Conservation (phyloP, 2,329 filamentous ascomycete species). For the Fusarium musae region DNA sequence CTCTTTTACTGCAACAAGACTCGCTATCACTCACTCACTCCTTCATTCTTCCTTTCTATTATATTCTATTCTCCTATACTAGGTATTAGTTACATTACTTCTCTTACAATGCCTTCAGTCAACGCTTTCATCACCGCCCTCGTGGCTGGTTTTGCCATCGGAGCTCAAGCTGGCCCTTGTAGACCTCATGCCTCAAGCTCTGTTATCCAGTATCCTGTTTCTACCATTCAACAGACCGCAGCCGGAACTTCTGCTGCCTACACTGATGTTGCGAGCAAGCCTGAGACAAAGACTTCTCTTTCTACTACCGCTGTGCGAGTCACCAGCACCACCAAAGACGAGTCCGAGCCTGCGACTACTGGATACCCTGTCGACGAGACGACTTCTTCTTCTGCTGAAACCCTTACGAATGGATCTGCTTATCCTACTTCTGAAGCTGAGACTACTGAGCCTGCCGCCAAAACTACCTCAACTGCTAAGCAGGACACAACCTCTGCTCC, state of each 20-base stretch:
- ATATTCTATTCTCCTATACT: neutral
- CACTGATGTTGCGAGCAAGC: neutral
- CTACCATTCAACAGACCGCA: neutral
- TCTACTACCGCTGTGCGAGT: conserved; percentile 9
- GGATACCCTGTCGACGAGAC: neutral
- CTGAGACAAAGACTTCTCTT: neutral
- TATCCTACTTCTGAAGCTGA: neutral
- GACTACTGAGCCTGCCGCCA: neutral
- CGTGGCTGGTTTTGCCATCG: conserved; percentile 25
- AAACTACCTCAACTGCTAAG: neutral
- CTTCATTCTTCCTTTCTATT: conserved; percentile 3
- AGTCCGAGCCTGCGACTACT: conserved; percentile 2
- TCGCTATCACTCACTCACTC: neutral
- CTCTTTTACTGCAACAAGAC: conserved; percentile 19
- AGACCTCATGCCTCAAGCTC: conserved; percentile 23
- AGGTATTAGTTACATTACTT: neutral
- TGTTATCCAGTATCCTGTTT: neutral
- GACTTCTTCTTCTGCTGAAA: neutral
- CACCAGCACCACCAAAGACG: neutral
- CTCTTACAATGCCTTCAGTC: conserved; percentile 23
- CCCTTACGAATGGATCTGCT: neutral
- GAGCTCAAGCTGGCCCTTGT: conserved; percentile 30
- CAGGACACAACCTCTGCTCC: neutral
- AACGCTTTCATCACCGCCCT: conserved; percentile 24
- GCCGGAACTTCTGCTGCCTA: conserved; percentile 7